Base-by-base conservation (phyloP, 164 flowering plant genomes). In the Echeveria elegans region DNA sequence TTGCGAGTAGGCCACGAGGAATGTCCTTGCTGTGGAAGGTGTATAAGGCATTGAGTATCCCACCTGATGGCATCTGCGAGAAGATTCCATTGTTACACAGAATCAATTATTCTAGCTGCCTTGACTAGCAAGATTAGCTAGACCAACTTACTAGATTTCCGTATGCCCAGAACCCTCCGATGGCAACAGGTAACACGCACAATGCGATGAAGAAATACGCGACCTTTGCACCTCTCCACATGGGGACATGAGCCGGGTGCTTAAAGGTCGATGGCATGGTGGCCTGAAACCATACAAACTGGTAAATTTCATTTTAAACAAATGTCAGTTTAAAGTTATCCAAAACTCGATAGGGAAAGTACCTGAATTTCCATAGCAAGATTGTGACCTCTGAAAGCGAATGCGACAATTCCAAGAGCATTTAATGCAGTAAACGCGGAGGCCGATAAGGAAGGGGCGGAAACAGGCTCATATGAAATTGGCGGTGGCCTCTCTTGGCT, bases 261-360 rank as follows among this genome's bases (percentile, higher is more conserved):
- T 95, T 95, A 76, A 95, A 85, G 9, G 97, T 95, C 69, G 99
- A 95, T 28, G 99, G 97, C 97, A 95, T 95, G 28, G 99, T 95
- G 58, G 97, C 85, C 97, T 95, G 76, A 61, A 75, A 67, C 21
- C 71, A 56, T 56, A 68, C 65, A 14, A 24, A 19, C 48, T 19
- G 9, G 29, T 2, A 2, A 31, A 63, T 2, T 26, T 18, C 36
- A 9, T 61, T 28, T 4, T 14, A 18, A 6, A 34, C 12, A 12
- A 4, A 19, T 21, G 23, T 18, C 48, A 52, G 29, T 9, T 23
- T 15, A 23, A 10, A 26, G n/a, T n/a, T n/a, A n/a, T n/a, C n/a
- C n/a, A 19, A 43, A 15, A 15, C 40, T 37, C 11, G 48, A 19
- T 43, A 11, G 18, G 4, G 4, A 2, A 19, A 47, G 21, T 78